These are phyloP conservation scores for Candida orba DNA, from an alignment of 805 yeast genomes.

Conservation along the genomic window DNA sequence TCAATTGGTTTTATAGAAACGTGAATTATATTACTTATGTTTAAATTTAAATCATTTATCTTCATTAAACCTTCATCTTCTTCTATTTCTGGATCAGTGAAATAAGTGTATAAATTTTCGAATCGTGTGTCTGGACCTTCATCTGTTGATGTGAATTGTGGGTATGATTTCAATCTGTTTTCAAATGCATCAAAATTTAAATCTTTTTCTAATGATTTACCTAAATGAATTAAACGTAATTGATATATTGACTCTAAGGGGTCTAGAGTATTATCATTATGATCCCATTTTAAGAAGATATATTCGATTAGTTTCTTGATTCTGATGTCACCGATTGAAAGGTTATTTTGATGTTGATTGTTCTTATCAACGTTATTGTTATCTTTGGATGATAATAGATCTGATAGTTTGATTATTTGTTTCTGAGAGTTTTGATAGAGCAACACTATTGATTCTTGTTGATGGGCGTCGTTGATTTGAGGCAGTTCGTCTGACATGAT, in stretches of 20 bases:
- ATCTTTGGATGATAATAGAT: no score
- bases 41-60: slow-evolving; percentile 12
- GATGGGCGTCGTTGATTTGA: no score
- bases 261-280: background rate
- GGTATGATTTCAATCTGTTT: background rate
- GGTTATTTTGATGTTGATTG: background rate
- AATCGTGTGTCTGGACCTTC: no score
- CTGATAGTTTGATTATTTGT: no score
- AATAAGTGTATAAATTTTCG: background rate
- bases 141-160: no score
- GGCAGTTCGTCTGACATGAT: no score
- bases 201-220: slow-evolving; percentile 20
- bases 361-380: no score
- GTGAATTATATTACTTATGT: slow-evolving; percentile 24
- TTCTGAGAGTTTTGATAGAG: no score
- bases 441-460: no score
- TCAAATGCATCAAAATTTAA: slow-evolving; percentile 2
- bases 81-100: background rate
- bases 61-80: background rate
- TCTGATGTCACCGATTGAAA: background rate
- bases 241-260: slow-evolving; percentile 5
- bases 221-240: slow-evolving; percentile 26
- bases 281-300: slow-evolving; percentile 3
- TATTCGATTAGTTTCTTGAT: slow-evolving; percentile 1
- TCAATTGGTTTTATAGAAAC: slow-evolving; percentile 24